Percentiles rank a stretch among this genome's conserved stretches.
Evolutionary conservation across 805 yeast species (phyloP).

Genomic region (Zygosaccharomyces gambellarensis): DNA sequence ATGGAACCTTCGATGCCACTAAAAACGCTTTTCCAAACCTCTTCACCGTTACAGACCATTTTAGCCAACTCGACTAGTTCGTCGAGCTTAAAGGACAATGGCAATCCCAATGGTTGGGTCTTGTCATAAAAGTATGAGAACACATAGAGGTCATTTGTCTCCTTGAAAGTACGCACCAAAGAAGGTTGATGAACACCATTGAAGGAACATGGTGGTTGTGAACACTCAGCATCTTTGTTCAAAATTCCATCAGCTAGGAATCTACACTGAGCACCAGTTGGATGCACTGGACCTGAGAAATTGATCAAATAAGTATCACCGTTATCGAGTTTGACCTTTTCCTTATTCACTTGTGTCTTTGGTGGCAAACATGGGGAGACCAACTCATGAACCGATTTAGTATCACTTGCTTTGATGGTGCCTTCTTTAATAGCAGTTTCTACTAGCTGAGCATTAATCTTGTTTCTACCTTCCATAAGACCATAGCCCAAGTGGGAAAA

Average conservation of each 20-base stretch:
- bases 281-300: conserved; percentile 57
- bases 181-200: conserved; percentile 98
- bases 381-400: conserved; percentile 43
- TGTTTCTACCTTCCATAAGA: conserved; percentile 86
- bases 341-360: conserved; percentile 53
- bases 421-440: conserved; percentile 43
- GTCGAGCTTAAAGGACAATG: conserved; percentile 75
- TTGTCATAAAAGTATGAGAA: conserved; percentile 95
- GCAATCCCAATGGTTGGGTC: conserved; percentile 92
- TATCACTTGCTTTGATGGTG: conserved; percentile 36
- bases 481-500: conserved; percentile 96
- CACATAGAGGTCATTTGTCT: conserved; percentile 71
- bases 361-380: conserved; percentile 89
- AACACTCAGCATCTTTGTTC: conserved; percentile 78
- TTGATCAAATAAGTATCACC: conserved; percentile 48
- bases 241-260: conserved; percentile 74
- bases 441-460: conserved; percentile 65
- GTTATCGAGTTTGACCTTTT: conserved; percentile 52
- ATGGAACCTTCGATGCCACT: conserved; percentile 64
- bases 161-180: conserved; percentile 67
- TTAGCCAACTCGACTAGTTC: conserved; percentile 80
- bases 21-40: conserved; percentile 64
- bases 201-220: conserved; percentile 81
- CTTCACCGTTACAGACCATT: conserved; percentile 80
- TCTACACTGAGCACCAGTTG: conserved; percentile 84